These are phyloP conservation scores for Uronychia binucleata DNA, from an alignment of 73 alveolate genomes.

Conservation along the genomic window DNA sequence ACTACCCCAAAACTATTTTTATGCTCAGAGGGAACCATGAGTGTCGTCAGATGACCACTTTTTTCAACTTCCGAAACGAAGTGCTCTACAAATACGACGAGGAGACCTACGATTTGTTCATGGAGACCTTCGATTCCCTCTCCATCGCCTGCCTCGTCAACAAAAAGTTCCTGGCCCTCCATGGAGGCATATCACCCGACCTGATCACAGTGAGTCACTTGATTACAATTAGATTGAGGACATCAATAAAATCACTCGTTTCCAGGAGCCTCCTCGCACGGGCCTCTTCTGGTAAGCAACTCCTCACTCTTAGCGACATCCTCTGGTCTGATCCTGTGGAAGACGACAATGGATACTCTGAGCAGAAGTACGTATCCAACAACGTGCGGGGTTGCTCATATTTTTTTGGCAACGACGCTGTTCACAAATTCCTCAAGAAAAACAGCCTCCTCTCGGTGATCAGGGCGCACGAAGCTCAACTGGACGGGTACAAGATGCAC, in stretches of 20 bases:
- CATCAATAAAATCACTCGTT: slow-evolving; percentile 70
- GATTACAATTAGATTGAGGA: slow-evolving; percentile 68
- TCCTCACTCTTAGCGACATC: slow-evolving; percentile 86
- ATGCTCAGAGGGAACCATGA: slow-evolving; percentile 92
- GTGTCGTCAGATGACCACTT: slow-evolving; percentile 84
- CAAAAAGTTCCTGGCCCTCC: slow-evolving; percentile 79
- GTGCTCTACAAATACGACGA: slow-evolving; percentile 74
- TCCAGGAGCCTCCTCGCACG: slow-evolving; percentile 81
- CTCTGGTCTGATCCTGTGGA: slow-evolving; percentile 93
- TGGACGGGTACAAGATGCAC: slow-evolving; percentile 94
- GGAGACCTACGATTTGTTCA: slow-evolving; percentile 75
- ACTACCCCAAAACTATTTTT: slow-evolving; percentile 78
- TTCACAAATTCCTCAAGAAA: slow-evolving; percentile 61
- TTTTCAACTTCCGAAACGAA: slow-evolving; percentile 88
- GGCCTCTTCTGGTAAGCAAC: slow-evolving; percentile 85
- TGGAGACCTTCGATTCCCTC: slow-evolving; percentile 79
- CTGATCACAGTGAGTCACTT: slow-evolving; percentile 68
- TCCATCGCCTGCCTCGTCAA: slow-evolving; percentile 82
- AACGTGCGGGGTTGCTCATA: slow-evolving; percentile 80
- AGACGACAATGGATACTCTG: slow-evolving; percentile 67
- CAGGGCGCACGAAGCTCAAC: slow-evolving; percentile 95
- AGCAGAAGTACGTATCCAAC: slow-evolving; percentile 48
- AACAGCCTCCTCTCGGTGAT: slow-evolving; percentile 75
- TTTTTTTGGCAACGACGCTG: slow-evolving; percentile 63
- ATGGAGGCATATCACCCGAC: slow-evolving; percentile 92